Evolutionary conservation across 1,284 basidiomycete species (phyloP).

Genomic region (Moesziomyces globuligerus): DNA sequence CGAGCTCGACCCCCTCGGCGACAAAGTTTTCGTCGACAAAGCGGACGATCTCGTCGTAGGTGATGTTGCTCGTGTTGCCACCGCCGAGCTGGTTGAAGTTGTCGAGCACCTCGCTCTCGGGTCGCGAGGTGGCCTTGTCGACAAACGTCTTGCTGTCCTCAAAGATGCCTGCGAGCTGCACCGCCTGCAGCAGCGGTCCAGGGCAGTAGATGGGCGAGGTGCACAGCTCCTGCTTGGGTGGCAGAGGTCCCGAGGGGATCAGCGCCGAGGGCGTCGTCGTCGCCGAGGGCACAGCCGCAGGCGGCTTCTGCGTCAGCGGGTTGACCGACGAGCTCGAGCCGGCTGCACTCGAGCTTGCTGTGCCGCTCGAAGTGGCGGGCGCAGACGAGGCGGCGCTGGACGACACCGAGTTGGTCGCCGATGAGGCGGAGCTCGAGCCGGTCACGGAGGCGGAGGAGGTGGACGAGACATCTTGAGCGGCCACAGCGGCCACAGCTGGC

Average conservation of each 20-base stretch:
- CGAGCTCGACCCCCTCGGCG: constrained; percentile 85
- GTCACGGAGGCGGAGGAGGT: background rate
- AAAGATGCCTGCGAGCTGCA: constrained; percentile 81
- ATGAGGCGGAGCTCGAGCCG: background rate
- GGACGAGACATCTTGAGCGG: constrained; percentile 22
- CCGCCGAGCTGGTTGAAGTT: constrained; percentile 75
- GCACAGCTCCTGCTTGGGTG: constrained; percentile 49
- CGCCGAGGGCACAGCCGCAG: constrained; percentile 42
- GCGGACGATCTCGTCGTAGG: constrained; percentile 70
- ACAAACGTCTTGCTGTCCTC: constrained; percentile 87
- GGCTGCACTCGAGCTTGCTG: constrained; percentile 9
- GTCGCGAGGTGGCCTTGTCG: constrained; percentile 72
- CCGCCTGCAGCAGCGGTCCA: constrained; percentile 70
- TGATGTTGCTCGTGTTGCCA: constrained; percentile 71
- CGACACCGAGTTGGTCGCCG: background rate
- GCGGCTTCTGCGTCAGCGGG: constrained; percentile 32
- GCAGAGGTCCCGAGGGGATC: constrained; percentile 36
- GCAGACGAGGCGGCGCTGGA: constrained; percentile 7
- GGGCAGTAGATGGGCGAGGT: constrained; percentile 61
- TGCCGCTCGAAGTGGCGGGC: constrained; percentile 4
- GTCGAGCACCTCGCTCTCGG: constrained; percentile 74
- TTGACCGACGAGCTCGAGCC: constrained; percentile 30
- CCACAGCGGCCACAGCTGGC: constrained; percentile 32
- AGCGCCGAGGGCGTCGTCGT: constrained; percentile 19
- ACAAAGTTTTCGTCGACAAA: constrained; percentile 82